Evolutionary conservation across 345 rosid genomes (phyloP).

Genomic region (Rhizophora mangle): DNA sequence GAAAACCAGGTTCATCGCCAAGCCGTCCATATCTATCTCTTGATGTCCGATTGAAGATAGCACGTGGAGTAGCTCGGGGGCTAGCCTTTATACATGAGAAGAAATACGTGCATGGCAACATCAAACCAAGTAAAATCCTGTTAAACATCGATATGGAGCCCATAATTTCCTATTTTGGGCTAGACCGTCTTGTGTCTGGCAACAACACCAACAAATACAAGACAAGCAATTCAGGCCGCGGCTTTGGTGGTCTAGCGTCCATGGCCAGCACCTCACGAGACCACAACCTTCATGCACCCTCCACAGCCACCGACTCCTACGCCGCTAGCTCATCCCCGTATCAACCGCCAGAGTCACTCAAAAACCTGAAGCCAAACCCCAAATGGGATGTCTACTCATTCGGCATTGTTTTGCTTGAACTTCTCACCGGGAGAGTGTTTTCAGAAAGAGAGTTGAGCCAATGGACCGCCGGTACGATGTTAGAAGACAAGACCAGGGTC

Average conservation of each 20-base stretch:
- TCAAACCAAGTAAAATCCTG: slow-evolving; percentile 77
- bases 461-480: slow-evolving; percentile 33
- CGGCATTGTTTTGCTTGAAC: slow-evolving; percentile 68
- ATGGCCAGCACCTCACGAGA: background rate
- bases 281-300: slow-evolving; percentile 7
- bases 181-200: slow-evolving; percentile 44
- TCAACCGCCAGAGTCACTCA: slow-evolving; percentile 70
- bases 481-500: slow-evolving; percentile 48
- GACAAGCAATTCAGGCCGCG: slow-evolving; percentile 24
- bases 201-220: slow-evolving; percentile 15
- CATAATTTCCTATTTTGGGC: slow-evolving; percentile 65
- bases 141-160: slow-evolving; percentile 61
- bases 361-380: slow-evolving; percentile 51
- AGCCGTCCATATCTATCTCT: slow-evolving; percentile 43
- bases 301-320: slow-evolving; percentile 16
- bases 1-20: slow-evolving; percentile 51
- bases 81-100: slow-evolving; percentile 72
- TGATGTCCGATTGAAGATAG: slow-evolving; percentile 67
- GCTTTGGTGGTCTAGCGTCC: slow-evolving; percentile 38
- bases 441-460: slow-evolving; percentile 55
- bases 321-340: slow-evolving; percentile 27
- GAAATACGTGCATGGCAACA: slow-evolving; percentile 74
- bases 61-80: slow-evolving; percentile 74
- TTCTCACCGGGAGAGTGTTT: slow-evolving; percentile 61
- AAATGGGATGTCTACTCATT: slow-evolving; percentile 89